phyloP scores from a whole-genome alignment of 768 basidiomycete species.

The Chlorophyllum brunneum region DNA sequence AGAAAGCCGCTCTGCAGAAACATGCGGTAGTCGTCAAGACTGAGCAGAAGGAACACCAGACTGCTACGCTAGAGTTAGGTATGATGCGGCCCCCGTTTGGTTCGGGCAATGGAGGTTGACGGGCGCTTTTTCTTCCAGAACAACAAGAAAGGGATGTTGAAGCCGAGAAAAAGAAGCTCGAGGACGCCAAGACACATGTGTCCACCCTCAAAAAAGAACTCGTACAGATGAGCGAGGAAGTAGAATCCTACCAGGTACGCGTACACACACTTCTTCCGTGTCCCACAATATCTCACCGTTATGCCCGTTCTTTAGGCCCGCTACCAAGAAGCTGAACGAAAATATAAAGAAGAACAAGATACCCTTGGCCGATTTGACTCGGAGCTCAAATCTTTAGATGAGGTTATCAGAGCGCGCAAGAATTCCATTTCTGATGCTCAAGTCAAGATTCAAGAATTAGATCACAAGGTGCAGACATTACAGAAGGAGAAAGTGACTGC shows the following conservation, averaged over 20 bases:
- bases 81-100: neutral
- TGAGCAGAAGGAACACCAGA: constrained; percentile 87
- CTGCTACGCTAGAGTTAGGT: constrained; percentile 87
- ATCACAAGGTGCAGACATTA: constrained; percentile 58
- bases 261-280: neutral
- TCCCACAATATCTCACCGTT: neutral
- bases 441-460: constrained; percentile 57
- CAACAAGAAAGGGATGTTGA: constrained; percentile 78
- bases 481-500: constrained; percentile 69
- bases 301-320: constrained; percentile 36
- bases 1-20: constrained; percentile 79
- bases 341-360: constrained; percentile 81
- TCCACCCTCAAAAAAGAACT: constrained; percentile 61
- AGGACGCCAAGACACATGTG: constrained; percentile 42
- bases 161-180: constrained; percentile 37
- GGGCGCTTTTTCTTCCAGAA: constrained; percentile 39
- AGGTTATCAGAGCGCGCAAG: constrained; percentile 79
- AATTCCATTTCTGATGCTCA: constrained; percentile 64
- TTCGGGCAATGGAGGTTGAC: constrained; percentile 12
- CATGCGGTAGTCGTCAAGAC: constrained; percentile 79
- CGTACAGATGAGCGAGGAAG: constrained; percentile 48
- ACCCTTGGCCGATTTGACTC: constrained; percentile 85
- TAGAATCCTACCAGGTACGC: constrained; percentile 42
- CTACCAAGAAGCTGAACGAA: constrained; percentile 62
- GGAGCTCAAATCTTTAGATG: constrained; percentile 82